Base-by-base conservation (phyloP, 2,329 filamentous ascomycete genomes). In the Clonostachys rosea region DNA sequence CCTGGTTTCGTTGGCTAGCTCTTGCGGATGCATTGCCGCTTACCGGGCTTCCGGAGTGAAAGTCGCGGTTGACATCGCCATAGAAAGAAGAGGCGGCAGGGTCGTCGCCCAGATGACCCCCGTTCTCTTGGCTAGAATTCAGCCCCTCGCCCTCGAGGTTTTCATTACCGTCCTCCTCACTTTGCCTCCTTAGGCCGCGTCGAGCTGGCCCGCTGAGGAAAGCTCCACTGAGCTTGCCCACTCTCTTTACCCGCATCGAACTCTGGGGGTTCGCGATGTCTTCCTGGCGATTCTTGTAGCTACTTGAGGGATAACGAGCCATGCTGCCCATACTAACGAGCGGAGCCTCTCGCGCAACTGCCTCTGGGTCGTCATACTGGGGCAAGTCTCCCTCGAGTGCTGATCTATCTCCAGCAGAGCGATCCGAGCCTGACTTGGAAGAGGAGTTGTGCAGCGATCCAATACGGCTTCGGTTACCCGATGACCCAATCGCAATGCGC, bases 131-230 rank as follows among this genome's bases (percentile, higher is more conserved):
- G 54, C 59, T 67, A 7, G 65, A 64, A 45, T 56, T 55, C 34
- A 70, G 53, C 8, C 56, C 61, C 3, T 76, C 73, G 17, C 63
- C 67, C 9, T 76, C 74, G 8, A 54, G 63, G 34, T 72, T 64
- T 3, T 49, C 64, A 47, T 77, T 76, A 6, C 62, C 78, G 37
- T 86, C 83, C 52, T 89, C 85, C 52, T 87, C 84, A 56, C 84
- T 87, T 56, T 78, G 78, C 49, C 82, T 73, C 53, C 84, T 76
- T 51, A 87, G 78, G 24, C 88, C 89, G 54, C 90, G 77, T 47
- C 89, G 80, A 17, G 89, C 87, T 30, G 89, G 89, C 1, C 87
- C 89, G 55, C 87, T 90, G 18, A 94, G 71, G 54, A 92, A 91
- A 50, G 82, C 86, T 2, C 89, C 89, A 3, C 86, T 81, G 8